Conservation (phyloP, 805 yeast genomes). For the Cyberlindnera meyerae region DNA sequence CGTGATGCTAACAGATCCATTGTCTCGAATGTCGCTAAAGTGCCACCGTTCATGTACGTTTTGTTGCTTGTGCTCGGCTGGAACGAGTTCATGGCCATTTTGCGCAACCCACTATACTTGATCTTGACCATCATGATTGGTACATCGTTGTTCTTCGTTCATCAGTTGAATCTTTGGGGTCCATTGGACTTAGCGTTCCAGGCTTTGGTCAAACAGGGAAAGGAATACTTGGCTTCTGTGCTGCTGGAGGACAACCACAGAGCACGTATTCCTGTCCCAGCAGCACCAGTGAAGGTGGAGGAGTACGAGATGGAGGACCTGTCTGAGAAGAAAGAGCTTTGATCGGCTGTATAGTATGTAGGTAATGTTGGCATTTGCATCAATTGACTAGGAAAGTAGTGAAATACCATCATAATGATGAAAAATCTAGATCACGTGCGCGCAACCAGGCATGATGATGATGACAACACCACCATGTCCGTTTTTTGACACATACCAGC, state of each 20-base stretch:
- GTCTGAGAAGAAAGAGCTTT: slow-evolving; percentile 17
- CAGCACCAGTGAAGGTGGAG: slow-evolving; percentile 15
- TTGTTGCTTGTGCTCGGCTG: slow-evolving; percentile 79
- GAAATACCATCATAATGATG: no score
- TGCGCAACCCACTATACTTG: slow-evolving; percentile 82
- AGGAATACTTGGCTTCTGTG: slow-evolving; percentile 49
- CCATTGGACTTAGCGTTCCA: slow-evolving; percentile 65
- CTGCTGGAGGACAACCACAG: slow-evolving; percentile 51
- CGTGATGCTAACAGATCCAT: slow-evolving; percentile 88
- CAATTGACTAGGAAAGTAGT: no score
- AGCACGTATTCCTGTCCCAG: slow-evolving; percentile 13
- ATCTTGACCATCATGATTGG: slow-evolving; percentile 51
- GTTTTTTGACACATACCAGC: slow-evolving; percentile 11
- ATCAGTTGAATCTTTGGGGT: slow-evolving; percentile 66
- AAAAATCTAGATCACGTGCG: no score
- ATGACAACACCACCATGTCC: background rate
- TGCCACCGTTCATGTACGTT: slow-evolving; percentile 79
- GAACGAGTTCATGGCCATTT: slow-evolving; percentile 88
- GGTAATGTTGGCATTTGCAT: no score
- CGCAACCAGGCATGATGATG: no score
- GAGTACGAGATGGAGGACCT: slow-evolving; percentile 31
- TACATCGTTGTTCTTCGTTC: slow-evolving; percentile 62
- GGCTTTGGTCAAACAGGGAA: slow-evolving; percentile 53
- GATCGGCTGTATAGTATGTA: no score
- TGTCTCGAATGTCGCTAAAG: slow-evolving; percentile 67